A percentile compares a stretch with the other conserved stretches of the same genome.
Evolutionary conservation across 805 yeast species (phyloP).

Genomic region (Cyberlindnera mississippiensis): DNA sequence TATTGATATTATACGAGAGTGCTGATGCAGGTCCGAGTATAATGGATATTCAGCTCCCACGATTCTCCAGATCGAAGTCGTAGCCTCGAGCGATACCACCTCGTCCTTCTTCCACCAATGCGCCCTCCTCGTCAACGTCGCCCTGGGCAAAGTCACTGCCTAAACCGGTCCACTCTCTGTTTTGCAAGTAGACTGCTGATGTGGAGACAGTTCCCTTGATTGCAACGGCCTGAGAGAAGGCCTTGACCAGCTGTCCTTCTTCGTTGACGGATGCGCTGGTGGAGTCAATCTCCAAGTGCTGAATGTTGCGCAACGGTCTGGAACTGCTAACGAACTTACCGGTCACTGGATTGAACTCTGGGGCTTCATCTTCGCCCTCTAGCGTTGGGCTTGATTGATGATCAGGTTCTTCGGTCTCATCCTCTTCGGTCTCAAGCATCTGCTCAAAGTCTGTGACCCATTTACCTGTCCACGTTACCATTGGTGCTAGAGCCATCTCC

Average conservation of each 20-base stretch:
- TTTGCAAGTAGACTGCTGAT: slow-evolving; percentile 73
- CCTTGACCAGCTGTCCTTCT: slow-evolving; percentile 41
- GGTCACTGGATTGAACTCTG: slow-evolving; percentile 85
- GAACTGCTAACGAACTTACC: slow-evolving; percentile 69
- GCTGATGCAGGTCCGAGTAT: too few species aligned
- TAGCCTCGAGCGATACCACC: slow-evolving; percentile 91
- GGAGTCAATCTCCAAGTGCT: slow-evolving; percentile 60
- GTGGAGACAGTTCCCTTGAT: slow-evolving; percentile 83
- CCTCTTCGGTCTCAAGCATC: slow-evolving; percentile 35
- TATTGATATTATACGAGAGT: too few species aligned
- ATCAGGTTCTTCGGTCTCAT: slow-evolving; percentile 26
- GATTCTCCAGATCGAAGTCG: slow-evolving; percentile 33
- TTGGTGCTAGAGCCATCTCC: slow-evolving; percentile 70
- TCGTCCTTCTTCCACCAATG: slow-evolving; percentile 76
- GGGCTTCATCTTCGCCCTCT: slow-evolving; percentile 46
- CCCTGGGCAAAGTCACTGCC: slow-evolving; percentile 71
- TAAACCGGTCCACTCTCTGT: slow-evolving; percentile 80
- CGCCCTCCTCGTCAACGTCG: slow-evolving; percentile 53
- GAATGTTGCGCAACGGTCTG: slow-evolving; percentile 66
- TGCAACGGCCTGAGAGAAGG: slow-evolving; percentile 54
- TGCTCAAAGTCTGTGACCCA: slow-evolving; percentile 84
- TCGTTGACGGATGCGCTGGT: slow-evolving; percentile 11
- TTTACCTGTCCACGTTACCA: slow-evolving; percentile 85
- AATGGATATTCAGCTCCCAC: background rate
- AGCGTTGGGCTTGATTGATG: slow-evolving; percentile 29